Base-by-base conservation (phyloP, 75 land plant genomes). In the Chamaecyparis obtusa region DNA sequence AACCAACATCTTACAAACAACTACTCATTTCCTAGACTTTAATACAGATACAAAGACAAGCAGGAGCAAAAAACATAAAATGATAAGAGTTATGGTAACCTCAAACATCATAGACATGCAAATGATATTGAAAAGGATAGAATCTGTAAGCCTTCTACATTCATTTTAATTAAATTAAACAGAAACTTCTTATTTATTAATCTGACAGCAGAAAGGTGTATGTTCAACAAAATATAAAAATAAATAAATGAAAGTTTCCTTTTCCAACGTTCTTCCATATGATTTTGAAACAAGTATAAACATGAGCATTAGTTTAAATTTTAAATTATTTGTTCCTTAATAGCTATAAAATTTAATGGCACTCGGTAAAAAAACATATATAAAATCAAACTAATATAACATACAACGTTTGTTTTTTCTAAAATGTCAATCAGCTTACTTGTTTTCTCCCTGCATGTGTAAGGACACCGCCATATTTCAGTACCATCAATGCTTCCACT, bases 391-490 rank as follows among this genome's bases (percentile, higher is more conserved):
- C 35, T 35, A 11, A 48, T 21, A 32, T 32, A 36, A 36, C 14
- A 46, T 46, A 36, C 24, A 84, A 19, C 57, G 9, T 46, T 24
- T 51, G 35, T 84, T 84, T 15, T 44, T 15, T 44, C 33, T 84
- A 30, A 15, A 44, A 84, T 37, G 9, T 16, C 43, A 44, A 85
- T 24, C 30, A 74, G n/a, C 46, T 71, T 36, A 97, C 99, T 99
- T 98, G 99, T 87, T 98, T 97, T 87, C 99, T 93, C 60, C 99
- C 99, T 86, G 99, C 99, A 94, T 98, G 99, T 69, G 99, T 98
- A 55, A 98, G 94, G 84, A 98, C 99, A 88, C 99, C 99, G 39
- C 99, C 99, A 92, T 98, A 98, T 86, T 98, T 98, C 72, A 98
- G 91, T 84, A 98, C 95, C 99, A 98, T 97, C 83, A 98, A 83